phyloP scores from a whole-genome alignment of 352 stramenopile species.

The Globisporangium paroecandrum region DNA sequence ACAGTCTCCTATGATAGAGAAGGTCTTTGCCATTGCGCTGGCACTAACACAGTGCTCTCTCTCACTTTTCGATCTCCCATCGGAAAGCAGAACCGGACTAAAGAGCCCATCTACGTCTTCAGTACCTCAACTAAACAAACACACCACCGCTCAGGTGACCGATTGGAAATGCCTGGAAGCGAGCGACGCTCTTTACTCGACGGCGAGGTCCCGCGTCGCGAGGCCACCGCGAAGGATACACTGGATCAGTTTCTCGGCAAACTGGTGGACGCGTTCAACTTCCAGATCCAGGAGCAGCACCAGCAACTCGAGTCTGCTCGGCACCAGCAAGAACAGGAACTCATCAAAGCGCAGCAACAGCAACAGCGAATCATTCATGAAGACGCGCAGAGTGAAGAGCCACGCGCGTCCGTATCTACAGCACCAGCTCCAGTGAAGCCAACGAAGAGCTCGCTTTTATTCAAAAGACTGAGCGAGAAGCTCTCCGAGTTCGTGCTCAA shows the following conservation, averaged over 20 bases:
- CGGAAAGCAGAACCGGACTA: background rate
- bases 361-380: background rate
- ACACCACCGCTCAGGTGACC: background rate
- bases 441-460: constrained; percentile 8
- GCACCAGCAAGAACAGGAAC: background rate
- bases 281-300: constrained; percentile 27
- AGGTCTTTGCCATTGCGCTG: background rate
- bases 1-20: background rate
- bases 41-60: too few relatives aligned
- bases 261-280: constrained; percentile 37
- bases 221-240: constrained; percentile 15
- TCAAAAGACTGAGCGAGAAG: constrained; percentile 22
- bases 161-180: constrained; percentile 19
- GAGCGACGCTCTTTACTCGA: constrained; percentile 38
- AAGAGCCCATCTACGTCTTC: background rate
- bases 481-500: constrained; percentile 27
- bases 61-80: constrained; percentile 1
- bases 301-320: background rate
- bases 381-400: background rate
- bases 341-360: background rate
- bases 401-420: background rate
- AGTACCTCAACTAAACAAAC: background rate
- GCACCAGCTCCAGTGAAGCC: background rate
- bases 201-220: constrained; percentile 25
- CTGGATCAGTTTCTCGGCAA: constrained; percentile 35